Percentiles rank a stretch among this genome's conserved stretches.
Conservation (phyloP, 768 basidiomycete genomes). For the Hygrocybe coccinea region DNA sequence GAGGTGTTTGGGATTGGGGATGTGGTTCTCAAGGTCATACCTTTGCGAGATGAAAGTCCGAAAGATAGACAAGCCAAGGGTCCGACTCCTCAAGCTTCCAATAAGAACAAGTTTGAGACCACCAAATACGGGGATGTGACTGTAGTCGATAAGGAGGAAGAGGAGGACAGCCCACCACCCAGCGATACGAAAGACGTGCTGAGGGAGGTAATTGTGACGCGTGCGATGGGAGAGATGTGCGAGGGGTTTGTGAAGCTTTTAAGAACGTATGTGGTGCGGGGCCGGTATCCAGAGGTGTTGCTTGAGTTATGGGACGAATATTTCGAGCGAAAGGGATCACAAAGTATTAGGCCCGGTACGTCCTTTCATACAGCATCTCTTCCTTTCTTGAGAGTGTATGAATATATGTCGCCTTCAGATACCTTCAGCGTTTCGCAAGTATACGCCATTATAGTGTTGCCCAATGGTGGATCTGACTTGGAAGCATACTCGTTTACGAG, state of each 20-base stretch:
- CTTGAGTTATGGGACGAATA: slow-evolving; percentile 87
- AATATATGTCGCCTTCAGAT: slow-evolving; percentile 42
- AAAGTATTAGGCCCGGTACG: slow-evolving; percentile 80
- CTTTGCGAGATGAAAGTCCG: slow-evolving; percentile 53
- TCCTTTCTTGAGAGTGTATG: background rate
- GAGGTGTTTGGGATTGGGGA: slow-evolving; percentile 91
- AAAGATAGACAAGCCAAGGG: slow-evolving; percentile 2
- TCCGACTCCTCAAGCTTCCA: background rate
- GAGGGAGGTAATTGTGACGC: slow-evolving; percentile 75
- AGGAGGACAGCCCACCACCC: slow-evolving; percentile 56
- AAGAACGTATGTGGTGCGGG: slow-evolving; percentile 82
- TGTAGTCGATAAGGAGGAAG: slow-evolving; percentile 20
- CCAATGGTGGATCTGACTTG: slow-evolving; percentile 86
- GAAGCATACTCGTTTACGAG: slow-evolving; percentile 73
- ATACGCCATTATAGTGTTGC: slow-evolving; percentile 86
- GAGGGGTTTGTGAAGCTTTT: slow-evolving; percentile 75
- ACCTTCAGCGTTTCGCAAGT: slow-evolving; percentile 69
- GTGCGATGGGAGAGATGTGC: slow-evolving; percentile 71
- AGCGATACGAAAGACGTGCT: slow-evolving; percentile 72
- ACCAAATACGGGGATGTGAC: slow-evolving; percentile 10
- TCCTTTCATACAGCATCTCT: background rate
- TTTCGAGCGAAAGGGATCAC: slow-evolving; percentile 65
- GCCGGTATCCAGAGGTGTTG: slow-evolving; percentile 74
- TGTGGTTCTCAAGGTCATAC: slow-evolving; percentile 88
- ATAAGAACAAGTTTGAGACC: slow-evolving; percentile 8